A percentile compares a stretch with the other conserved stretches of the same genome.
These are phyloP conservation scores for Fragilaria radians DNA, from an alignment of 108 stramenopile species.

Conservation along the genomic window DNA sequence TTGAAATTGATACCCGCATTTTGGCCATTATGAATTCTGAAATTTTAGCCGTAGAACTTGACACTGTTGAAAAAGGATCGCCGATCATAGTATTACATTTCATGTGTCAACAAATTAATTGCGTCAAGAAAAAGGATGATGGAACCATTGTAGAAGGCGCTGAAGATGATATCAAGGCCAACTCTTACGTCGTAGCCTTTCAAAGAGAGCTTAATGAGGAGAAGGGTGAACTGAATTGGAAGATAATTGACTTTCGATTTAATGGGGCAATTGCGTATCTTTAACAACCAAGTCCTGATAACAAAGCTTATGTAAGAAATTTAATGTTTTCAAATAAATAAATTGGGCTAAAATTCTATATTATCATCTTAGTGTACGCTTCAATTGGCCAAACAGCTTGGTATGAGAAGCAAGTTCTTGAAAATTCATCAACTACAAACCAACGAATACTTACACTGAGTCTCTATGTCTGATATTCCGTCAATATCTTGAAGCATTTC, in stretches of 20 bases:
- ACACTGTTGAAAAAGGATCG: constrained; percentile 81
- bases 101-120: constrained; percentile 99
- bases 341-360: too few species aligned
- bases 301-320: too few species aligned
- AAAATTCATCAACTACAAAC: not conserved
- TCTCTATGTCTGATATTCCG: constrained; percentile 81
- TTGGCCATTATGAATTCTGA: constrained; percentile 94
- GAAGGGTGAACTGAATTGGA: constrained; percentile 87
- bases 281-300: constrained; percentile 11
- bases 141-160: constrained; percentile 90
- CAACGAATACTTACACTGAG: constrained; percentile 45
- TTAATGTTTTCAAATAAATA: too few species aligned
- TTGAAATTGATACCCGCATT: constrained; percentile 89
- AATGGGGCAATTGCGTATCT: constrained; percentile 52
- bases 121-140: constrained; percentile 85
- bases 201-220: constrained; percentile 94
- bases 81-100: constrained; percentile 91
- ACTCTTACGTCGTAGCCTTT: constrained; percentile 93
- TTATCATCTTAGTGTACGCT: too few species aligned
- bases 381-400: too few species aligned
- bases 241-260: constrained; percentile 83
- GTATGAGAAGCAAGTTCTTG: too few species aligned
- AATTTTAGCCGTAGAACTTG: constrained; percentile 80
- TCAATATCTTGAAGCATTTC: constrained; percentile 79
- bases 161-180: constrained; percentile 88